Evolutionary conservation across 805 yeast species (phyloP).

Genomic region (Wickerhamiella siamensis): DNA sequence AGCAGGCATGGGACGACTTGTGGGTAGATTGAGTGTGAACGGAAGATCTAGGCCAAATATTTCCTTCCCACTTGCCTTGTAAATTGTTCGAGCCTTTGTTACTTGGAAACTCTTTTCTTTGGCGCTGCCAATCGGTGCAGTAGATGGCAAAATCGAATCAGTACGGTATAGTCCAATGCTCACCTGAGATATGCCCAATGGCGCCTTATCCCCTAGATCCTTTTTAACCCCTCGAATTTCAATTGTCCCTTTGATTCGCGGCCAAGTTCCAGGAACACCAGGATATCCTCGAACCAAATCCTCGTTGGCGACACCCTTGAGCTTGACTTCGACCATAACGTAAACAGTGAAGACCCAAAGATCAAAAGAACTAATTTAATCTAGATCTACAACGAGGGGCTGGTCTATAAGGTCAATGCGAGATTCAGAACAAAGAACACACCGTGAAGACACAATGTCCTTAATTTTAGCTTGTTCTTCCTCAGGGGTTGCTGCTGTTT

Average conservation of each 20-base stretch:
- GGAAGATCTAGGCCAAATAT: constrained; percentile 27
- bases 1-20: constrained; percentile 24
- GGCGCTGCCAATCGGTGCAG: constrained; percentile 21
- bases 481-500: neutral
- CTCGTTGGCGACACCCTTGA: constrained; percentile 27
- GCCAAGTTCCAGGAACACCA: constrained; percentile 31
- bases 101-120: constrained; percentile 26
- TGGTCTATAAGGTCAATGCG: constrained; percentile 58
- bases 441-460: constrained; percentile 43
- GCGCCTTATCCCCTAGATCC: constrained; percentile 4
- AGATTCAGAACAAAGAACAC: constrained; percentile 64
- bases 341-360: neutral
- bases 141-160: constrained; percentile 25
- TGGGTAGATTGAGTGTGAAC: constrained; percentile 25
- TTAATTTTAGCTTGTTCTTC: constrained; percentile 30
- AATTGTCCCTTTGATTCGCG: constrained; percentile 28
- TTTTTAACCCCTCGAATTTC: constrained; percentile 21
- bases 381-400: constrained; percentile 28
- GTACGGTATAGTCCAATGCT: constrained; percentile 27
- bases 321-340: constrained; percentile 15
- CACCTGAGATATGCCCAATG: constrained; percentile 20
- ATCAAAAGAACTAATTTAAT: neutral
- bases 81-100: constrained; percentile 21
- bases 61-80: constrained; percentile 13
- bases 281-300: constrained; percentile 31